Evolutionary conservation across 1,284 basidiomycete genomes (phyloP).

Genomic region (Abortiporus biennis): DNA sequence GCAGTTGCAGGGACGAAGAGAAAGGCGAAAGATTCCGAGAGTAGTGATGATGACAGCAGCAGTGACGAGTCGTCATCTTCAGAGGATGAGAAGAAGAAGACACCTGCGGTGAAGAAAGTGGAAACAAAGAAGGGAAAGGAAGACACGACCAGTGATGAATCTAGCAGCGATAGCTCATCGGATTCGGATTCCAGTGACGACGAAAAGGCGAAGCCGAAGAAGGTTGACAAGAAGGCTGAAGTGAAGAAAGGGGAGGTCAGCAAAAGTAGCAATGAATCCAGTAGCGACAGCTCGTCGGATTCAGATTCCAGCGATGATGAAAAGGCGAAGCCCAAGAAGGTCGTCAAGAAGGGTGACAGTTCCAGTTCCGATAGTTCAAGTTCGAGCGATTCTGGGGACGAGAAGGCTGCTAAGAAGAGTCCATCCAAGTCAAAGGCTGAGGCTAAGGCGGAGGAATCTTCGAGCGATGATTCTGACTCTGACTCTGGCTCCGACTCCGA

Average conservation of each 20-base stretch:
- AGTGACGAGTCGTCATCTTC: too few species aligned
- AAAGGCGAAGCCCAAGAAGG: slow-evolving; percentile 2
- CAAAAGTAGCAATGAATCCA: not conserved
- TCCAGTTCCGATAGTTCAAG: too few species aligned
- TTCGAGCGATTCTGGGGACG: slow-evolving; percentile 14
- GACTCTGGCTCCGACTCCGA: slow-evolving; percentile 24
- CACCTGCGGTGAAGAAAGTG: not conserved
- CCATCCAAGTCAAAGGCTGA: not conserved
- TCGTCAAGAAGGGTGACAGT: too few species aligned
- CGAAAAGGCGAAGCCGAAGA: not conserved
- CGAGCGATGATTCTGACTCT: slow-evolving; percentile 15
- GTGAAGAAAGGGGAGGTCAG: not conserved
- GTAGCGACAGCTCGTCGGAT: slow-evolving; percentile 6
- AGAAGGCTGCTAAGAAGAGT: slow-evolving; percentile 5
- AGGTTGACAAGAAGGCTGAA: not conserved
- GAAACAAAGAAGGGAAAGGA: not conserved
- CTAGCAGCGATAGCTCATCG: slow-evolving; percentile 6
- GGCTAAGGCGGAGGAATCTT: not conserved
- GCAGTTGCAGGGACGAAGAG: not conserved
- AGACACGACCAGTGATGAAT: not conserved
- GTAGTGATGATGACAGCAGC: not conserved
- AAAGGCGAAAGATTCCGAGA: not conserved
- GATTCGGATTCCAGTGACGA: slow-evolving; percentile 5
- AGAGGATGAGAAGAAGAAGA: too few species aligned
- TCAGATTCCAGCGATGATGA: slow-evolving; percentile 8